A percentile compares a stretch with the other conserved stretches of the same genome.
These are phyloP conservation scores for Alternaria consortialis DNA, from an alignment of 2,329 filamentous ascomycete genomes.

Conservation along the genomic window DNA sequence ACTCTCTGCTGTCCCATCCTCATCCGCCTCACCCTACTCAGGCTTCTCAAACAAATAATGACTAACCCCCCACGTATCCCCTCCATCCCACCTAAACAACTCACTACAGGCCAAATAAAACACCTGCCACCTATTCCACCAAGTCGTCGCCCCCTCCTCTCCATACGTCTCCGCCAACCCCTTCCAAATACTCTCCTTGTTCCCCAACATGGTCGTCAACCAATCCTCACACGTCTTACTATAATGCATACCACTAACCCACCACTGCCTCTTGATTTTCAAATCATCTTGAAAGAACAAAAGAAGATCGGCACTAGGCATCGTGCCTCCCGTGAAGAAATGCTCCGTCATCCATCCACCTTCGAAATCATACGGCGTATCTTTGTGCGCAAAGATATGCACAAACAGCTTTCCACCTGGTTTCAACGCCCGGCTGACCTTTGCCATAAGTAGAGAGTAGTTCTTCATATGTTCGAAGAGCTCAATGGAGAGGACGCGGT, in stretches of 20 bases:
- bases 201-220: conserved; percentile 67
- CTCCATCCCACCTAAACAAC: conserved; percentile 71
- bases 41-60: conserved; percentile 73
- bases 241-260: conserved; percentile 74
- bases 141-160: conserved; percentile 65
- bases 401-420: conserved; percentile 73
- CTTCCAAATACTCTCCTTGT: conserved; percentile 70
- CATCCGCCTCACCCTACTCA: conserved; percentile 17
- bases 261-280: conserved; percentile 71
- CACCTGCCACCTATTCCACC: conserved; percentile 76
- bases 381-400: conserved; percentile 72
- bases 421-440: conserved; percentile 67
- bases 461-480: conserved; percentile 83
- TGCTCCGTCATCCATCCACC: conserved; percentile 77
- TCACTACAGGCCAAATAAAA: conserved; percentile 77
- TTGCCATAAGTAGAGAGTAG: conserved; percentile 72
- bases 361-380: conserved; percentile 74
- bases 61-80: conserved; percentile 73
- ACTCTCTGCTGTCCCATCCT: neutral
- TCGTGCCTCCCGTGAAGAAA: conserved; percentile 78
- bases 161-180: conserved; percentile 72
- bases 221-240: conserved; percentile 76
- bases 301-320: conserved; percentile 73
- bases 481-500: conserved; percentile 74
- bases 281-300: conserved; percentile 73